Percentiles rank a stretch among this genome's conserved stretches.
phyloP scores from a whole-genome alignment of 2,329 filamentous ascomycete species.

The Aaosphaeria pasadenensis region DNA sequence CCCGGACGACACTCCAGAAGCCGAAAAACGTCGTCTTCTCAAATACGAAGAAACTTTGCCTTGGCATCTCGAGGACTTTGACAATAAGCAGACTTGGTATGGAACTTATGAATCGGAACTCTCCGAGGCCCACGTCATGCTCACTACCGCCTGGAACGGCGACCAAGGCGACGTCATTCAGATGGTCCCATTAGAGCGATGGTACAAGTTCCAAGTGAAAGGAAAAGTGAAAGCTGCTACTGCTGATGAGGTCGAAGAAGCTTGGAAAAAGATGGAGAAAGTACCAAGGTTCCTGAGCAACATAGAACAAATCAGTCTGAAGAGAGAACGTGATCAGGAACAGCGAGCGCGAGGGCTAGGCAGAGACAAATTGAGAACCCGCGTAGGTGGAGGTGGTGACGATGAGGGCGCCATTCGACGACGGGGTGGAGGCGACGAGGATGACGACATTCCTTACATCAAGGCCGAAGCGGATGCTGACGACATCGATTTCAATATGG shows the following conservation, averaged over 20 bases:
- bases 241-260: slow-evolving; percentile 80
- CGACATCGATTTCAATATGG: slow-evolving; percentile 64
- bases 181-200: slow-evolving; percentile 91
- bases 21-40: slow-evolving; percentile 62
- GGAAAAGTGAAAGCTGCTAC: slow-evolving; percentile 71
- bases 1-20: slow-evolving; percentile 70
- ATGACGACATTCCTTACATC: slow-evolving; percentile 41
- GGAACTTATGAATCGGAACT: slow-evolving; percentile 87
- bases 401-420: slow-evolving; percentile 34
- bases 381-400: slow-evolving; percentile 30
- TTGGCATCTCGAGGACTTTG: slow-evolving; percentile 96
- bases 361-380: slow-evolving; percentile 21
- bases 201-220: slow-evolving; percentile 84
- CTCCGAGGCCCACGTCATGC: slow-evolving; percentile 75
- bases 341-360: slow-evolving; percentile 1
- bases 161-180: slow-evolving; percentile 54
- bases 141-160: slow-evolving; percentile 66
- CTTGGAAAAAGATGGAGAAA: slow-evolving; percentile 72
- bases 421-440: slow-evolving; percentile 35
- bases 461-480: slow-evolving; percentile 57
- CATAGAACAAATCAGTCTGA: slow-evolving; percentile 44
- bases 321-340: slow-evolving; percentile 43
- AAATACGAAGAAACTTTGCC: slow-evolving; percentile 93
- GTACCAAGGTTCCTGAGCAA: slow-evolving; percentile 70
- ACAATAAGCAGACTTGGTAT: slow-evolving; percentile 92